Base-by-base conservation (phyloP, 352 stramenopile species). In the Phytophthora uliginosa region DNA sequence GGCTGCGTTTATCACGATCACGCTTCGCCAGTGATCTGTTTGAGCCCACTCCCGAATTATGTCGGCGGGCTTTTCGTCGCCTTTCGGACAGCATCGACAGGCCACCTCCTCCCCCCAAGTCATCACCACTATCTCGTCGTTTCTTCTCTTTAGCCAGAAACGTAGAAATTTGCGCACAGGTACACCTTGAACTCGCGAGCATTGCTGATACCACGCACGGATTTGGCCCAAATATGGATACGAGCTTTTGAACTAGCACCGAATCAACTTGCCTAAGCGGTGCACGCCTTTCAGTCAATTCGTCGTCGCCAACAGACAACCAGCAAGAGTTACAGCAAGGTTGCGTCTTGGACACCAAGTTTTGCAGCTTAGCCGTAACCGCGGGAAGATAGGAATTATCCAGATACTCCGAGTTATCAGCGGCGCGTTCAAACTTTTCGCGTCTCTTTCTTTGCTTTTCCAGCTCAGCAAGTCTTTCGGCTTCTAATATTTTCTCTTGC, bases 391-490 rank as follows among this genome's bases (percentile, higher is more conserved):
- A 91, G 12, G 85, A 91, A 54, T 90, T 82, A 47, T 94, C 87
- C 28, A 92, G 33, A 52, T 94, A 94, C 69, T 94, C 87, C 2
- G 83, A 90, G 17, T 89, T 81, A 38, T 92, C 81, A 6, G 74
- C 71, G 3, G 78, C 71, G 0, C 83, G 77, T 13, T 82, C 75
- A 33, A 91, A 77, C 56, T 76, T 79, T 42, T 83, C 57, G 1
- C 78, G 73, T 20, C 65, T 71, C 38, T 84, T 84, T 33, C 69
- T 79, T 55, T 74, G 65, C 26, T 83, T 82, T 31, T 78, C 68
- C 51, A 81, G 61, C 55, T 85, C 61, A 57, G 66, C 56, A 3
- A 74, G 69, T 24, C 84, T 81, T 47, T 91, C 76, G 13, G 74
- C 76, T 60, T 92, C 81, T 24, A 88, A 60, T 48, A 89, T 82